Base-by-base conservation (phyloP, 768 basidiomycete genomes). In the Kondoa subrosea region DNA sequence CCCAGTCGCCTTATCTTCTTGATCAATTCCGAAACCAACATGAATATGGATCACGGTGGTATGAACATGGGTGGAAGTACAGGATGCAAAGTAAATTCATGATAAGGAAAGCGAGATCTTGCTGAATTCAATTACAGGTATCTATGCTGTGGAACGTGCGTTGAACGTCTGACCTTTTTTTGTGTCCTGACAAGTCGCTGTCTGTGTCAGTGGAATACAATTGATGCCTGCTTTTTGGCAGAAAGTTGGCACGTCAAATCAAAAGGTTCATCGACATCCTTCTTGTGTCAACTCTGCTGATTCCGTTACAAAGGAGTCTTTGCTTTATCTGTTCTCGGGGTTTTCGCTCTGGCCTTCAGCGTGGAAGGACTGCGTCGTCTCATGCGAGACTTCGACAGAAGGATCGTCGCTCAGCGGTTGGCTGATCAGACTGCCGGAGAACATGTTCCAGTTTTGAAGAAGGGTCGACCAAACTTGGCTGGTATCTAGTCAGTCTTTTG, bases 381-480 rank as follows among this genome's bases (percentile, higher is more conserved):
- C 14, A 74, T 72, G 2, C 72, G 78, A 60, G 76, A 76, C 61
- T 78, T 77, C 68, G 78, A 78, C 68, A 60, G 75, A n/a, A 34
- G 69, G 17, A 67, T 78, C 56, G 66, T 72, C 15, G 34, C 66
- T 3, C 66, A 69, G 60, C 50, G 34, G 21, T 33, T 29, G 25
- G 68, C 57, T 27, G 40, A 57, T 27, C n/a, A 17, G 57, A 31
- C 32, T 30, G 65, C 31, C 26, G 25, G n/a, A 25, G 65, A 50
- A 56, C n/a, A 27, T 63, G 21, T 62, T 8, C 57, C 66, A 14
- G 66, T 57, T 60, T 27, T 56, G 14, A 56, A 27, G 26, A 40
- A 34, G 14, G 4, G 27, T 29, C 25, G 17, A 31, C 8, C 64
- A 2, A 65, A 26, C 64, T 2, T n/a, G 3, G 14, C 15, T 34